These are phyloP conservation scores for Backusella westeae DNA, from an alignment of 192 early-diverging fungal genomes.

Conservation along the genomic window DNA sequence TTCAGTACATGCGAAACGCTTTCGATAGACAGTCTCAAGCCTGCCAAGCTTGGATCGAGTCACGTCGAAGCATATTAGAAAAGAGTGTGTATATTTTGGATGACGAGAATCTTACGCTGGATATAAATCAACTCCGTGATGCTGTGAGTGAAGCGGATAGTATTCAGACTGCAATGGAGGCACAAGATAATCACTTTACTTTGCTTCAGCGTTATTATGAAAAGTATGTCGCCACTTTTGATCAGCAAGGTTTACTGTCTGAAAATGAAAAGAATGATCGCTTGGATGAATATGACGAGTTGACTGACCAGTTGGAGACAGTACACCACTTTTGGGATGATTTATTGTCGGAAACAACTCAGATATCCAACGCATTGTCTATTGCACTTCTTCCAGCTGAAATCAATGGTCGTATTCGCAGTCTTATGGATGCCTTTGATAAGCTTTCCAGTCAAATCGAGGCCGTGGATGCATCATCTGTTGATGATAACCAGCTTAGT, in stretches of 20 bases:
- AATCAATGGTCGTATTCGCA: slow-evolving; percentile 2
- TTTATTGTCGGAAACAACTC: not conserved
- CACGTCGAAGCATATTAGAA: slow-evolving; percentile 4
- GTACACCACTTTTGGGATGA: slow-evolving; percentile 5
- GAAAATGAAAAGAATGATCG: not conserved
- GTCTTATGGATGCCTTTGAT: slow-evolving; percentile 2
- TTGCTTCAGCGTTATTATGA: not conserved
- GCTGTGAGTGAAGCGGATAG: slow-evolving; percentile 22
- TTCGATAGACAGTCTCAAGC: slow-evolving; percentile 1
- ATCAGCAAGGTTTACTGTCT: slow-evolving; percentile 1
- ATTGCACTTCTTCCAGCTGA: slow-evolving; percentile 14
- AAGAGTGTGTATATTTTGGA: slow-evolving; percentile 1
- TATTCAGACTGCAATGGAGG: slow-evolving; percentile 14
- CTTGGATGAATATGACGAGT: slow-evolving; percentile 7
- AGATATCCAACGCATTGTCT: not conserved
- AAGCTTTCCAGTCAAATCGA: slow-evolving; percentile 7
- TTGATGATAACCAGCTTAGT: slow-evolving; percentile 18
- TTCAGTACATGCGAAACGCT: not conserved
- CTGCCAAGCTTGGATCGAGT: slow-evolving; percentile 15
- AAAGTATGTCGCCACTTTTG: slow-evolving; percentile 13
- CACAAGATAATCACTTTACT: slow-evolving; percentile 6
- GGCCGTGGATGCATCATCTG: not conserved
- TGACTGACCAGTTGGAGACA: not conserved
- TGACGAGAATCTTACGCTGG: slow-evolving; percentile 2
- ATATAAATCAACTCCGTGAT: slow-evolving; percentile 16